These are phyloP conservation scores for Fusarium algeriense DNA, from an alignment of 2,329 filamentous ascomycete species.

Conservation along the genomic window DNA sequence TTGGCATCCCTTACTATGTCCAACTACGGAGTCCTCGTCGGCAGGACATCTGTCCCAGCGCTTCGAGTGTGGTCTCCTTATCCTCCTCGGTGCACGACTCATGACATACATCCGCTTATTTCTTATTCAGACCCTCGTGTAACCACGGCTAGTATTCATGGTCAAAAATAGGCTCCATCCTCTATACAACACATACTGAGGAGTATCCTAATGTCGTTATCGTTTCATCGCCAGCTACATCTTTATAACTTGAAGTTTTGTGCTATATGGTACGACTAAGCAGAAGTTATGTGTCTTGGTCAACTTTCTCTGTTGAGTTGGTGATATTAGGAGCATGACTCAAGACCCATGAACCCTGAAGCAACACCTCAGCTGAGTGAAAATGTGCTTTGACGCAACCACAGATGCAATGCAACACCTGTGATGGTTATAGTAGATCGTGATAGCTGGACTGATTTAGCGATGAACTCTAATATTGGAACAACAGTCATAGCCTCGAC, in stretches of 20 bases:
- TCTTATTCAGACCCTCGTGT: constrained; percentile 1
- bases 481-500: background rate
- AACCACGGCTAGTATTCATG: background rate
- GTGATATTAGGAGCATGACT: constrained; percentile 11
- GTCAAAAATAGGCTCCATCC: constrained; percentile 6
- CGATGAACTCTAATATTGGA: background rate
- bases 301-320: background rate
- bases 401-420: background rate
- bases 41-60: constrained; percentile 12
- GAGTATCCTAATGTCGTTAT: background rate
- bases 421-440: background rate
- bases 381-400: constrained; percentile 22
- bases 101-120: constrained; percentile 22
- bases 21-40: background rate
- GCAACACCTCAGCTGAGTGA: background rate
- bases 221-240: background rate
- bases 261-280: background rate
- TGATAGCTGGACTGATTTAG: background rate
- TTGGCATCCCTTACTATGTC: constrained; percentile 35
- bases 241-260: background rate
- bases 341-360: constrained; percentile 24
- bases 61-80: constrained; percentile 15
- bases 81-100: constrained; percentile 29
- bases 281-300: background rate
- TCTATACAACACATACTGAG: background rate